phyloP scores from a whole-genome alignment of 1,284 basidiomycete genomes.

The Inonotus hispidus region DNA sequence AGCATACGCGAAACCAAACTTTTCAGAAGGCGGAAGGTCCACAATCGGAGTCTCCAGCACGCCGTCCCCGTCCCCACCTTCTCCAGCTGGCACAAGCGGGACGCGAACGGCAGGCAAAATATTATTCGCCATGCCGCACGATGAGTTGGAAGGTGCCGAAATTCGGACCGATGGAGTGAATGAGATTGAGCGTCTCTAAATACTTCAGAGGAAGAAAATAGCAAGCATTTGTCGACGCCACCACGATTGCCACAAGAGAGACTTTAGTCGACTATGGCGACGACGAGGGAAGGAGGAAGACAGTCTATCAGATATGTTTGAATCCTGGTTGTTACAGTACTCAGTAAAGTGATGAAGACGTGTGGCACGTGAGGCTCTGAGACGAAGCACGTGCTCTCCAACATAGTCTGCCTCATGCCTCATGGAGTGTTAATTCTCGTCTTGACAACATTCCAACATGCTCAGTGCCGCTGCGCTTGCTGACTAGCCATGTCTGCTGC shows the following conservation, averaged over 20 bases:
- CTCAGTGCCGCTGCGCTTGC: background rate
- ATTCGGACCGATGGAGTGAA: slow-evolving; percentile 12
- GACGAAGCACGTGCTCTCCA: background rate
- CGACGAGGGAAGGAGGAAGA: background rate
- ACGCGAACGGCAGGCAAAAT: slow-evolving; percentile 35
- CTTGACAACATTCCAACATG: too few relatives aligned
- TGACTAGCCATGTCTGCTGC: background rate
- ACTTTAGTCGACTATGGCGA: background rate
- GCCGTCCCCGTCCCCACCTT: slow-evolving; percentile 27
- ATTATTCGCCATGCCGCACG: slow-evolving; percentile 13
- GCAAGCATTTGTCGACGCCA: slow-evolving; percentile 7
- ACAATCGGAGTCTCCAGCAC: slow-evolving; percentile 32
- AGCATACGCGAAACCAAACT: slow-evolving; percentile 49
- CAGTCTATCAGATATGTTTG: background rate
- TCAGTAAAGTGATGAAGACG: background rate
- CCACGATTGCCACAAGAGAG: background rate
- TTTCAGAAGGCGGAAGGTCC: slow-evolving; percentile 38
- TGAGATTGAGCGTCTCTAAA: slow-evolving; percentile 2
- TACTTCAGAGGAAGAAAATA: background rate
- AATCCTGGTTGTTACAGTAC: background rate
- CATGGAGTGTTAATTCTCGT: background rate
- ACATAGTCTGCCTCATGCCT: background rate
- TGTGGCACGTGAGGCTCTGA: background rate
- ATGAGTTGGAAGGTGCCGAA: slow-evolving; percentile 25
- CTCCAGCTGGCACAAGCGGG: slow-evolving; percentile 28